Base-by-base conservation (phyloP, 257 asterid genomes). In the Linaria vulgaris region DNA sequence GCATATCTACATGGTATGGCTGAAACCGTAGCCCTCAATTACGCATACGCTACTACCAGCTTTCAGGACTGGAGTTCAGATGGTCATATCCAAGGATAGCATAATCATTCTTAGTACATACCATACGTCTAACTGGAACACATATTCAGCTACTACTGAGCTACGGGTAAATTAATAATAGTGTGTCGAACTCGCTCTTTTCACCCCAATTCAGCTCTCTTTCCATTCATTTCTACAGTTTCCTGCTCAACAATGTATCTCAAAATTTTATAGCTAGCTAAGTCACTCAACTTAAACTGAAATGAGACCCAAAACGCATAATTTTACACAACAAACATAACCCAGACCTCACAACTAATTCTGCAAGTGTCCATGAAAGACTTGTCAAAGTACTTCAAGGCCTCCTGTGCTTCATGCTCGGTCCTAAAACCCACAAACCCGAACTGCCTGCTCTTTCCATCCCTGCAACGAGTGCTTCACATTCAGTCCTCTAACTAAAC, bases 371-470 rank as follows among this genome's bases (percentile, higher is more conserved):
- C 87, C 86, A 90, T 61, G 82, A 72, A 90, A 47, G 96, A 83
- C 25, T 67, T 83, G 69, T 90, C 66, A 74, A 87, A 90, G 78
- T 75, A 85, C 61, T 79, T 81, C 20, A 83, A 62, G 66, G 97
- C 92, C 60, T 72, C 81, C 64, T 76, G 70, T 0, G 97, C 95
- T 79, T 90, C 97, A 50, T 75, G 77, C 70, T 82, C 96, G 0
- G 89, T 82, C 74, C 96, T 80, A 61, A 59, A 90, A 41, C 96
- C 97, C 25, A 90, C 83, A 75, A 85, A 90, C 61, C 91, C 97
- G 54, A 90, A 90, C 50, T 87, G 95, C 69, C 97, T 78, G 73
- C 91, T 87, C 79, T 80, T 88, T 47, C 98, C 96, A 61, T 91
- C 96, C 73, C 98, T 91, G 90, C 49, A 70, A n/a, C 62, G 73